Evolutionary conservation across 306 rosid species (phyloP), one percentile per base, ranked within the genome.

Genomic region (Potentilla sterilis): DNA sequence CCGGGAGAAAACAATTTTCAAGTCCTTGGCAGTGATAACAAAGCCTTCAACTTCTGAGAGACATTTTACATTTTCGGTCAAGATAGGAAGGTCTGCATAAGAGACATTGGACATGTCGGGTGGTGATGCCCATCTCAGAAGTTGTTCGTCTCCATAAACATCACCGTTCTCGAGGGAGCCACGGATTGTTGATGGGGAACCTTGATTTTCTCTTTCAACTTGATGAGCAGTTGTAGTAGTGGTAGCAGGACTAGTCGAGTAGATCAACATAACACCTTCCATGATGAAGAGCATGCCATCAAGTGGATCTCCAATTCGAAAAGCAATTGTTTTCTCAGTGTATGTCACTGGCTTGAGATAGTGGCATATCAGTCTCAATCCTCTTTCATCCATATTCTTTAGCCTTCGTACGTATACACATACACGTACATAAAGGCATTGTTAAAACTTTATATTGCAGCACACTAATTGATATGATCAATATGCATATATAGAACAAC

Each of bases 281-380:
- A 24, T 58, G 35, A 58, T 58, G 12, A 58, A 58, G 37, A 58
- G 35, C 34, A 58, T 24, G 37, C 64, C 7, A 32, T 71, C 72
- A 11, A 80, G 16, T 22, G 77, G 72, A 16, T 69, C 77, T 34
- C 73, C 80, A 22, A 49, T 37, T 22, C 44, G 67, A 16, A 81
- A 19, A n/a, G 72, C 72, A 32, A 70, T 19, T 22, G 69, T 71
- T 38, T 76, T 21, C 52, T 76, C 63, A 3, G 21, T 49, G 24
- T 67, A 81, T 34, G 54, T 35, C 64, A 75, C 77, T 1, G 80
- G 74, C 74, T 75, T 81, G 19, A 81, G 32, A 63, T 70, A 35
- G 14, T 63, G 28, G 15, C 54, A n/a, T 37, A 71, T 34, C 34
- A 13, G 8, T 18, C 66, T 37, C 32, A 69, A 28, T 14, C 11